Evolutionary conservation across 2,329 filamentous ascomycete genomes (phyloP).

Genomic region (Calonectria pteridis): DNA sequence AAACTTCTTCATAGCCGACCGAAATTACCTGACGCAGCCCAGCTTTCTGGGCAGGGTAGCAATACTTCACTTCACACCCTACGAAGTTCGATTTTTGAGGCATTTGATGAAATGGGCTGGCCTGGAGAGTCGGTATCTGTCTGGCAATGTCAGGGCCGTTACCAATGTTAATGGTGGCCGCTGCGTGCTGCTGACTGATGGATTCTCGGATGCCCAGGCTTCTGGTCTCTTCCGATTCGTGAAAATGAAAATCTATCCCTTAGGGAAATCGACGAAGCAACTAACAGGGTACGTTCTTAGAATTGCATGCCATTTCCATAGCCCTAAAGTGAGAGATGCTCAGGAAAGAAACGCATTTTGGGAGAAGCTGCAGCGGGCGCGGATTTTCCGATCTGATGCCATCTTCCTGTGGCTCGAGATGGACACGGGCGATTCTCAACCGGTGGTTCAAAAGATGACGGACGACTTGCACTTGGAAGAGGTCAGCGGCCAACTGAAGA

Average conservation of each 20-base stretch:
- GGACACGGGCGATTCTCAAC: not conserved
- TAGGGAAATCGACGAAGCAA: too few relatives aligned
- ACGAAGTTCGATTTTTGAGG: slow-evolving; percentile 36
- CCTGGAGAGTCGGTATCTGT: slow-evolving; percentile 37
- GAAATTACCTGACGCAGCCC: slow-evolving; percentile 29
- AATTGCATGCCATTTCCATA: not conserved
- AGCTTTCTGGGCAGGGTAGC: slow-evolving; percentile 30
- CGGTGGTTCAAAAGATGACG: not conserved
- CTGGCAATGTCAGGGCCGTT: slow-evolving; percentile 31
- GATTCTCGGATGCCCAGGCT: slow-evolving; percentile 28
- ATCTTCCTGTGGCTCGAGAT: not conserved
- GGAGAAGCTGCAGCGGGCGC: not conserved
- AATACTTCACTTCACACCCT: slow-evolving; percentile 34
- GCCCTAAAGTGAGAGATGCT: not conserved
- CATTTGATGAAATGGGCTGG: slow-evolving; percentile 33
- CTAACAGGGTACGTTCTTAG: not conserved
- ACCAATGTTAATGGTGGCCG: not conserved
- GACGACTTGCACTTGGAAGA: not conserved
- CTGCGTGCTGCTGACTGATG: not conserved
- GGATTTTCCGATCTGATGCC: not conserved
- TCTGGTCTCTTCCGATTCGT: slow-evolving; percentile 34
- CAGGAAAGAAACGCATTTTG: not conserved
- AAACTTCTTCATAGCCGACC: slow-evolving; percentile 38
- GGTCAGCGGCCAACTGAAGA: not conserved
- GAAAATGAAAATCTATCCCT: not conserved